Evolutionary conservation across 2,329 filamentous ascomycete genomes (phyloP).

Genomic region (Apiospora aurea): DNA sequence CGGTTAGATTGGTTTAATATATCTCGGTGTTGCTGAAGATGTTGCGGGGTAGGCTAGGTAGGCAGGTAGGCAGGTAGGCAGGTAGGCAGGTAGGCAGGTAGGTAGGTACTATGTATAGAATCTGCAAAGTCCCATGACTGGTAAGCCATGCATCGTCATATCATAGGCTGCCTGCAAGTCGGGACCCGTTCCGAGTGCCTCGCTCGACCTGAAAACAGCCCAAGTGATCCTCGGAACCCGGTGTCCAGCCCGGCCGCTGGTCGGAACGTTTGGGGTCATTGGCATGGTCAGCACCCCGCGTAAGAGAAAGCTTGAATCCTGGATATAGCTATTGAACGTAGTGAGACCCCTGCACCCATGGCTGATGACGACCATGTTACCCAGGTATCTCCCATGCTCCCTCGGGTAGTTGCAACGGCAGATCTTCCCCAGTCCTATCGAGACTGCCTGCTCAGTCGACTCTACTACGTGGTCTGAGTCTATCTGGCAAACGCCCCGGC

Average conservation of each 20-base stretch:
- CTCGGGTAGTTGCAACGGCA: slow-evolving; percentile 10
- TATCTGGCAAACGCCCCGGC: neutral
- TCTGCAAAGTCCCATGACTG: neutral
- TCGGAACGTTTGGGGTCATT: too few species aligned
- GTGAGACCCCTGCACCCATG: neutral
- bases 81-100: too few species aligned
- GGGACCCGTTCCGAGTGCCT: neutral
- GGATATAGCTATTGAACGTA: neutral
- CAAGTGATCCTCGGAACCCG: neutral
- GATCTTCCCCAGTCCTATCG: neutral
- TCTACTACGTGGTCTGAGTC: neutral
- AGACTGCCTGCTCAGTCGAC: neutral
- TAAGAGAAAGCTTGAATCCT: neutral
- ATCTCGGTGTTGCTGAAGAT: neutral
- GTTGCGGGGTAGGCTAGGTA: neutral
- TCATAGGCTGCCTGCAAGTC: too few species aligned
- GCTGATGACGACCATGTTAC: neutral
- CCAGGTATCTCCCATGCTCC: neutral
- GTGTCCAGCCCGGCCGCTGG: neutral
- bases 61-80: too few species aligned
- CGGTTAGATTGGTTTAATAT: neutral
- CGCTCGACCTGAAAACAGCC: neutral
- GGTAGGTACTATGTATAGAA: too few species aligned
- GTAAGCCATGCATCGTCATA: neutral
- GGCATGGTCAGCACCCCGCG: neutral